Evolutionary conservation across 768 basidiomycete species (phyloP).

Genomic region (Daedaleopsis sinensis): DNA sequence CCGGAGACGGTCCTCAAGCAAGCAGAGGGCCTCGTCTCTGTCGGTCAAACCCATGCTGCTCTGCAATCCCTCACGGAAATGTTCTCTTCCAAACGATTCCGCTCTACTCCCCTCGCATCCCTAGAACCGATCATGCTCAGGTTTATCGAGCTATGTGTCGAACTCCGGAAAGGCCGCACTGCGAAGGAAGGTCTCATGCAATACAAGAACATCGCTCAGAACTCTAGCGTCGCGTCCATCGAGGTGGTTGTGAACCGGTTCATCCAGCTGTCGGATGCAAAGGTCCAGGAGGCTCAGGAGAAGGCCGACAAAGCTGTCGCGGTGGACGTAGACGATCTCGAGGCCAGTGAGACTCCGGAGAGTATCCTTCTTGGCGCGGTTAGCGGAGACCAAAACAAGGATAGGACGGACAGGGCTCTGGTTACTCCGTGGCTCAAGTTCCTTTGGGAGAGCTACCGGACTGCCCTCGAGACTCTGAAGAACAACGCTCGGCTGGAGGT

Average conservation of each 20-base stretch:
- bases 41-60: slow-evolving; percentile 88
- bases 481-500: slow-evolving; percentile 91
- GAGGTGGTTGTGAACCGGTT: slow-evolving; percentile 90
- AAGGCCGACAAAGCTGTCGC: slow-evolving; percentile 76
- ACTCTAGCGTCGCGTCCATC: slow-evolving; percentile 87
- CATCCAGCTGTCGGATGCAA: slow-evolving; percentile 76
- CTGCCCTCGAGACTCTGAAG: slow-evolving; percentile 92
- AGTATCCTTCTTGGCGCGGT: slow-evolving; percentile 90
- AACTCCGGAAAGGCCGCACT: slow-evolving; percentile 89
- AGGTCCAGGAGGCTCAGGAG: slow-evolving; percentile 85
- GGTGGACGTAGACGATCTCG: slow-evolving; percentile 89
- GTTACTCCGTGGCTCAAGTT: slow-evolving; percentile 99
- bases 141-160: slow-evolving; percentile 95
- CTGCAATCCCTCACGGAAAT: slow-evolving; percentile 90
- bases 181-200: slow-evolving; percentile 96
- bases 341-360: slow-evolving; percentile 94
- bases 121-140: slow-evolving; percentile 96
- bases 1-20: slow-evolving; percentile 91
- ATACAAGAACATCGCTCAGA: slow-evolving; percentile 98
- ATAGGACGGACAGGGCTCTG: slow-evolving; percentile 90
- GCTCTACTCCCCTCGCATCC: slow-evolving; percentile 83
- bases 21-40: slow-evolving; percentile 91
- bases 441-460: slow-evolving; percentile 98
- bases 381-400: slow-evolving; percentile 87
- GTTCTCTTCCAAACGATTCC: slow-evolving; percentile 92